Evolutionary conservation across 139 green algal species (phyloP), one percentile per base, ranked within the genome.

Genomic region (Coccomyxa sp.): DNA sequence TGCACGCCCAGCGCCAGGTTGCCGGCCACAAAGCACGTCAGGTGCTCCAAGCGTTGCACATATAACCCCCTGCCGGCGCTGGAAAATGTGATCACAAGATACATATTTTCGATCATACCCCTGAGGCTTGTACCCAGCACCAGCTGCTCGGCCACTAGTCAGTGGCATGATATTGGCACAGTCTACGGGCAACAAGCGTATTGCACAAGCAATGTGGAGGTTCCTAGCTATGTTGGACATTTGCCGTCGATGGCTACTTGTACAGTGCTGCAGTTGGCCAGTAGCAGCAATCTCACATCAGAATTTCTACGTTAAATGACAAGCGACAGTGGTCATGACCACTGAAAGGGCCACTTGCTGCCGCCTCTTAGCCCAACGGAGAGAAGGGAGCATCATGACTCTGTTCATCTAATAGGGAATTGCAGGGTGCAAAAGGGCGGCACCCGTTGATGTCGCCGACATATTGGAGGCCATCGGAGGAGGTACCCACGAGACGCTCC

Each of bases 1-100:
- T 83, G 60, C 32, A 85, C 91, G 15, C 92, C 92, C 45, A 96
- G 85, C 4, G 90, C 91, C 31, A 96, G 81, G 77, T 92, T 95
- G 14, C 90, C 94, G 0, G 90, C 85, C 38, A 94, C 57, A 83
- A 94, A 97, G 88, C 93, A 97, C 23, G 86, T 85, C n/a, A 96
- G 86, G 84, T 97, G 93, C 76, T 95, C 91, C 83, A 95, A 67
- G 13, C 63, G 67, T 15, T 57, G 82, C 27, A 63, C 27, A 25
- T 81, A 76, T 18, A 3, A 4, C 21, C 27, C 71, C 27, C 71
- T 78, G 71, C 66, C 66, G 25, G 66, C 21, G 9, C 9, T 13
- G 66, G 23, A 4, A 30, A 27, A 7, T 7, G 9, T 75, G 23
- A 30, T 75, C 25, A 75, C 23, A 75, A 75, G 66, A 27, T 75